Conservation (phyloP, 805 yeast species). For the Pichia insulana region DNA sequence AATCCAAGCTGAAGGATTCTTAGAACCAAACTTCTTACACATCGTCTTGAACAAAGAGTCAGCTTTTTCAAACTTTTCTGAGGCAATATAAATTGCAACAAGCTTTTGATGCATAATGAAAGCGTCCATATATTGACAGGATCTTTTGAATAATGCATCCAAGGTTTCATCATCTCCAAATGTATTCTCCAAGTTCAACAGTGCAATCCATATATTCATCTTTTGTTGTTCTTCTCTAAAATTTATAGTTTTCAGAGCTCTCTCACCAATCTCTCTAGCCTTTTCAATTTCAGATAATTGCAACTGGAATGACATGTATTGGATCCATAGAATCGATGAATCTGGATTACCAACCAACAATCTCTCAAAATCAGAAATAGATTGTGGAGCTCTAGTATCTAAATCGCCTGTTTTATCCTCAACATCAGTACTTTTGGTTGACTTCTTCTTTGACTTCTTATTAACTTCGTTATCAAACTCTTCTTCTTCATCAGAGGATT, state of each 20-base stretch:
- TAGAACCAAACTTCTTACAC: conserved; percentile 71
- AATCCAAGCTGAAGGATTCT: conserved; percentile 67
- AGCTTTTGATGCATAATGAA: conserved; percentile 71
- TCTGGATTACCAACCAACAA: conserved; percentile 85
- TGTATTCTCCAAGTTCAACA: conserved; percentile 85
- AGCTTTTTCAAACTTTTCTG: conserved; percentile 69
- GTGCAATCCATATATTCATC: conserved; percentile 91
- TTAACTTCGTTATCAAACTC: conserved; percentile 32
- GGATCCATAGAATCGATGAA: conserved; percentile 93
- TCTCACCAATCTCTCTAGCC: conserved; percentile 86
- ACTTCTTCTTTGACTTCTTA: conserved; percentile 36
- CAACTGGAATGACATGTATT: conserved; percentile 95
- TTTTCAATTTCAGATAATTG: conserved; percentile 90
- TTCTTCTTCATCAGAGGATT: conserved; percentile 43
- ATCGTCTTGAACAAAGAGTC: conserved; percentile 54
- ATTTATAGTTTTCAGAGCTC: conserved; percentile 85
- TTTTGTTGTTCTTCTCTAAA: conserved; percentile 91
- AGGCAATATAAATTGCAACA: conserved; percentile 62
- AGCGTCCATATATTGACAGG: conserved; percentile 90
- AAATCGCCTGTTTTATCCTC: conserved; percentile 84
- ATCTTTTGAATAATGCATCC: conserved; percentile 70
- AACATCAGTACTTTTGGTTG: conserved; percentile 32
- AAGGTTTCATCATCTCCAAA: conserved; percentile 83
- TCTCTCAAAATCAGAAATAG: conserved; percentile 87
- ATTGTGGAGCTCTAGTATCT: conserved; percentile 81